Evolutionary conservation across 2,329 filamentous ascomycete species (phyloP).

Genomic region (Fusarium duplospermum): DNA sequence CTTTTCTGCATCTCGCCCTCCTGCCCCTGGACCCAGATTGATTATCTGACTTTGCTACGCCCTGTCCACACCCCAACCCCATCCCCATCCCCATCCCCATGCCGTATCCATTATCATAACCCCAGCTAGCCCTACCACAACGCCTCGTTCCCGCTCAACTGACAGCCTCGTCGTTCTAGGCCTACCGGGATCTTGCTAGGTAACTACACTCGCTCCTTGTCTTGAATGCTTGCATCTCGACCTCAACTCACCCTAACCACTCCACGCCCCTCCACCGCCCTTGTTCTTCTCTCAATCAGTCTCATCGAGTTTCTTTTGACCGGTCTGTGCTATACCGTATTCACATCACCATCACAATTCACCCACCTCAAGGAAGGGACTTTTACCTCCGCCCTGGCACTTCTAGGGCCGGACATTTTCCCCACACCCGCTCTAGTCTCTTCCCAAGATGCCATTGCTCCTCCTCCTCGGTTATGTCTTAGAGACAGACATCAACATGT

Average conservation of each 20-base stretch:
- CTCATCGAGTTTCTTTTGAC: conserved; percentile 4
- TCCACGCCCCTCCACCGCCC: not conserved
- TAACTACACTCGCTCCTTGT: conserved; percentile 34
- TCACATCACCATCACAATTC: not conserved
- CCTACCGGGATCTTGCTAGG: conserved; percentile 52
- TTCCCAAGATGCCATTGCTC: not conserved
- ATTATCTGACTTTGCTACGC: not conserved
- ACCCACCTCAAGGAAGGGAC: not conserved
- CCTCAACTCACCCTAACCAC: not conserved
- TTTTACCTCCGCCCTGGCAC: not conserved
- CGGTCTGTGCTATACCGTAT: not conserved
- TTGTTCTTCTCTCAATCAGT: not conserved
- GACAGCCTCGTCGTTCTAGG: conserved; percentile 47
- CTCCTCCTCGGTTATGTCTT: not conserved
- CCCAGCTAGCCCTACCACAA: not conserved
- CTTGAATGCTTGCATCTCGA: conserved; percentile 3
- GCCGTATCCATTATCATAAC: not conserved
- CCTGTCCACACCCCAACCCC: not conserved
- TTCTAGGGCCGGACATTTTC: not conserved
- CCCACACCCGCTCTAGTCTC: not conserved
- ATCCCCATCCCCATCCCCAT: not conserved
- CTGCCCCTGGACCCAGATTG: conserved; percentile 13
- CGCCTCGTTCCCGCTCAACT: conserved; percentile 23
- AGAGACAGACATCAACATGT: conserved; percentile 4
- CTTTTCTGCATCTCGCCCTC: not conserved